Evolutionary conservation across 106 monocot genomes (phyloP), one percentile per base, ranked within the genome.

Genomic region (Triglochin maritima): DNA sequence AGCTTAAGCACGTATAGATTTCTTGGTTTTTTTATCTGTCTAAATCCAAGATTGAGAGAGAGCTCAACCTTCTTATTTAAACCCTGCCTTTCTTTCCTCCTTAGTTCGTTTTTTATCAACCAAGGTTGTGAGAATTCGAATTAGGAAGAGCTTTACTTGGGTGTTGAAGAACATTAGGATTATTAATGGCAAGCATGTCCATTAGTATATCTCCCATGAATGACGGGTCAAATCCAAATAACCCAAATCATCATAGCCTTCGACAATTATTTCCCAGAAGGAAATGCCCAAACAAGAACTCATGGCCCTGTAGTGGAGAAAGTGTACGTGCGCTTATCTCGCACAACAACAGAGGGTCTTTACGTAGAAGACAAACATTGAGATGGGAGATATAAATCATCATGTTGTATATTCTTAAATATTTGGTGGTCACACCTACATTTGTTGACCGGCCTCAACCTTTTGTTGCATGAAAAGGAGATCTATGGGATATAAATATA

Each of bases 281-380:
- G 60, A 61, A 57, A n/a, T 57, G 2, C 16, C 2, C 12, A 17
- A 57, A 15, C 15, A 57, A 15, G 57, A 57, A 17, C n/a, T 57
- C 57, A 17, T 15, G n/a, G 57, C 57, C 11, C 0, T 17, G n/a
- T 17, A 16, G 57, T 6, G 57, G 5, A 15, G 57, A 57, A 17
- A 57, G 17, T 57, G n/a, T n/a, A 6, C n/a, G 57, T n/a, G 11
- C 44, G 41, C 4, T 42, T 10, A 44, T 17, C 3, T 14, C 3
- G 6, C 42, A 60, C 29, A 60, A 17, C 9, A 42, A 17, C 9
- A 60, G 42, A 43, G 60, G 42, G n/a, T 10, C 60, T 61, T 61
- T 61, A 61, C 60, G 44, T 61, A 61, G 60, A 61, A 61, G 60
- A 61, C 5, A 61, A 61, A 61, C 60, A 61, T 42, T 44, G 17